A percentile compares a stretch with the other conserved stretches of the same genome.
Conservation (phyloP, 768 basidiomycete species). For the Boletus eberwhitei region DNA sequence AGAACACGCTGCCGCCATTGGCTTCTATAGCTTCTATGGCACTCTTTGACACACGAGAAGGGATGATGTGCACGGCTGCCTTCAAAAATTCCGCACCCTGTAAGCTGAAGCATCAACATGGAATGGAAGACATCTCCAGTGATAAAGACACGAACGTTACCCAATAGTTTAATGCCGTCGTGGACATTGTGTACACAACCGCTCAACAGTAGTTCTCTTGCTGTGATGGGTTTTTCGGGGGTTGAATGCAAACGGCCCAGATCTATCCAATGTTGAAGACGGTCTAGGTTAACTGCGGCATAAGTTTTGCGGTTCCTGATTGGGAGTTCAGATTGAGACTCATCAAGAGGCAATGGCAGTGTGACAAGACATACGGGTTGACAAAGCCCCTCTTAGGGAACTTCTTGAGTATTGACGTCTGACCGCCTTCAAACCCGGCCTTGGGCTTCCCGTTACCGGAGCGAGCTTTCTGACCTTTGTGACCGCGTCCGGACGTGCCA, state of each 20-base stretch:
- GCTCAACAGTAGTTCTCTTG: constrained; percentile 76
- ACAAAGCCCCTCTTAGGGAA: constrained; percentile 95
- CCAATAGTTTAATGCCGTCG: constrained; percentile 90
- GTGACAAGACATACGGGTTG: constrained; percentile 65
- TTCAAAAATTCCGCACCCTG: constrained; percentile 69
- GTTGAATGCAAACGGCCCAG: constrained; percentile 77
- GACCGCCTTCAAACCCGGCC: constrained; percentile 92
- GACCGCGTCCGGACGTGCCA: constrained; percentile 88
- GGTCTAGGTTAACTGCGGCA: constrained; percentile 82
- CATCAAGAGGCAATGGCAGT: not conserved
- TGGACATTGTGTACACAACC: constrained; percentile 86
- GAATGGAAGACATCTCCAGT: not conserved
- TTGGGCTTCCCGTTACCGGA: constrained; percentile 81
- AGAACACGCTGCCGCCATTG: constrained; percentile 78
- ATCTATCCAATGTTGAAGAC: constrained; percentile 89
- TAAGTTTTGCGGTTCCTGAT: constrained; percentile 69
- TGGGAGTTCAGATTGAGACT: not conserved
- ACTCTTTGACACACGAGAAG: constrained; percentile 81
- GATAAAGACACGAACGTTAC: constrained; percentile 52
- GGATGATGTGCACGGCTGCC: constrained; percentile 70
- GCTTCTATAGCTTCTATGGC: constrained; percentile 84
- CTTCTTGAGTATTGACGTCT: constrained; percentile 85
- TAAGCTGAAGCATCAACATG: not conserved
- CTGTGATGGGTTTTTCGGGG: constrained; percentile 82
- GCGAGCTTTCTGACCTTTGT: constrained; percentile 94